Percentiles rank a stretch among this genome's conserved stretches.
Conservation (phyloP, 2,329 filamentous ascomycete genomes). For the Ophioceras dolichostomum region DNA sequence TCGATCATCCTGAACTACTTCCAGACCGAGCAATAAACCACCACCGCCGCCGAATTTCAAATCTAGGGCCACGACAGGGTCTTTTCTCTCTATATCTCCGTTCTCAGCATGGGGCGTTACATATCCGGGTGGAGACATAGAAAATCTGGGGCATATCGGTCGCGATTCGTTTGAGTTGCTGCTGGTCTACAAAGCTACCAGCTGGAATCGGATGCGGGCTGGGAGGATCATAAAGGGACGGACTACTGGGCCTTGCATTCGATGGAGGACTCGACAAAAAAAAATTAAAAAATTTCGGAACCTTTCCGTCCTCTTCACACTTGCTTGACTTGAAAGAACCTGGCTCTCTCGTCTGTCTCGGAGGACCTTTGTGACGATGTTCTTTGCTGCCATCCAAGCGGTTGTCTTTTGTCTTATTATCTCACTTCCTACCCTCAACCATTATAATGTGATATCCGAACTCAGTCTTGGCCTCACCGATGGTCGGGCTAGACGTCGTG, state of each 20-base stretch:
- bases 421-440: conserved; percentile 48
- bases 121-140: conserved; percentile 18
- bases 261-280: conserved; percentile 5
- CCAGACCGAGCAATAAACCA: conserved; percentile 69
- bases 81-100: conserved; percentile 2
- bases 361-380: too few relatives aligned
- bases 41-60: conserved; percentile 6
- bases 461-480: conserved; percentile 58
- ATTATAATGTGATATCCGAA: conserved; percentile 76
- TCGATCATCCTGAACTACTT: conserved; percentile 99
- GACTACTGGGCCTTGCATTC: conserved; percentile 23
- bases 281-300: too few relatives aligned
- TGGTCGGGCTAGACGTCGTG: conserved; percentile 50
- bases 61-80: too few relatives aligned
- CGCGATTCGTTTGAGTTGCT: too few relatives aligned
- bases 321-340: background rate
- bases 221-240: conserved; percentile 8
- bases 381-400: too few relatives aligned
- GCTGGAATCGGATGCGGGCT: conserved; percentile 25
- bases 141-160: conserved; percentile 19
- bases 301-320: too few relatives aligned
- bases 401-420: background rate
- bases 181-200: too few relatives aligned
- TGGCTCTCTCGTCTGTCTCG: too few relatives aligned
- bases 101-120: conserved; percentile 18